Evolutionary conservation across 441 rosid genomes (phyloP).

Genomic region (Pelargonium citronellum): DNA sequence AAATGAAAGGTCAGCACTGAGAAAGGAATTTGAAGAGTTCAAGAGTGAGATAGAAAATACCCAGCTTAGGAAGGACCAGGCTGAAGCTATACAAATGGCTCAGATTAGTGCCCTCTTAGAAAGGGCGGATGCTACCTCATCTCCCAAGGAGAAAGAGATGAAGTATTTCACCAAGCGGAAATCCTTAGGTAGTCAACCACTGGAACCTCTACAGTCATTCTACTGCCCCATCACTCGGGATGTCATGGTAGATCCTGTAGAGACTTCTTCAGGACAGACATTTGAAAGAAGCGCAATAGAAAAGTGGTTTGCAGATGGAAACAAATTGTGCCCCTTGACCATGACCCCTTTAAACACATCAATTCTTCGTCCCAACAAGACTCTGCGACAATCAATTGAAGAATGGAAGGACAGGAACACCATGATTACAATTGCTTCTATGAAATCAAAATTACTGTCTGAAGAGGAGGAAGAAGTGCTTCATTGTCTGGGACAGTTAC

Average conservation of each 20-base stretch:
- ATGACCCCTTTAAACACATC: conserved; percentile 39
- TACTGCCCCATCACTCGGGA: conserved; percentile 61
- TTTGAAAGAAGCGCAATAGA: conserved; percentile 61
- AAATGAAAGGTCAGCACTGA: conserved; percentile 40
- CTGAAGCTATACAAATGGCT: conserved; percentile 67
- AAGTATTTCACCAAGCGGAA: conserved; percentile 48
- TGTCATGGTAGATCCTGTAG: conserved; percentile 65
- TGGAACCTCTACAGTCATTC: conserved; percentile 59
- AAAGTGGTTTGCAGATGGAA: conserved; percentile 60
- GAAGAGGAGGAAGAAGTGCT: conserved; percentile 43
- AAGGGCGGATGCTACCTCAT: conserved; percentile 61
- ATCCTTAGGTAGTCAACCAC: conserved; percentile 53
- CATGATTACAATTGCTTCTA: conserved; percentile 52
- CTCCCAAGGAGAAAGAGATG: conserved; percentile 44
- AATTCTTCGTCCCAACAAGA: conserved; percentile 54
- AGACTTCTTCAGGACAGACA: conserved; percentile 68
- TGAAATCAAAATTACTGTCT: conserved; percentile 43
- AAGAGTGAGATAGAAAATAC: conserved; percentile 53
- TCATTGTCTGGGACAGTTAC: conserved; percentile 38
- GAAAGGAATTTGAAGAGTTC: conserved; percentile 53
- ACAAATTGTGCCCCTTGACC: conserved; percentile 50
- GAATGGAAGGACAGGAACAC: conserved; percentile 71
- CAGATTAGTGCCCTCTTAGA: conserved; percentile 61
- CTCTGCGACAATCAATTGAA: conserved; percentile 58
- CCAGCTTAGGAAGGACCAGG: conserved; percentile 48